A percentile compares a stretch with the other conserved stretches of the same genome.
These are phyloP conservation scores for Xylariomycetidae sp. DNA, from an alignment of 2,329 filamentous ascomycete species.

Conservation along the genomic window DNA sequence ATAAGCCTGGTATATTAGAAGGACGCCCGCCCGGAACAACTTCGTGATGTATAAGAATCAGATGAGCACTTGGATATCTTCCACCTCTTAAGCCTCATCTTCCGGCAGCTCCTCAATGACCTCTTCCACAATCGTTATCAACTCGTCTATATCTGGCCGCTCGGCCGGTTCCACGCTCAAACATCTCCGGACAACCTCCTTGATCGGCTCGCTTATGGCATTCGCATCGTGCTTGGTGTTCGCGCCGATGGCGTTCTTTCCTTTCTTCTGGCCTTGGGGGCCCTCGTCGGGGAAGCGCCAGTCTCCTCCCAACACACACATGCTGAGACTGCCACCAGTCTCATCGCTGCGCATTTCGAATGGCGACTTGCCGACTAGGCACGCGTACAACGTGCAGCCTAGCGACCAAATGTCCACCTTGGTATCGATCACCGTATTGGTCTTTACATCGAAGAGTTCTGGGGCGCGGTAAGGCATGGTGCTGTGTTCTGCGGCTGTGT, in stretches of 20 bases:
- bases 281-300: conserved; percentile 95
- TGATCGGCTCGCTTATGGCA: conserved; percentile 71
- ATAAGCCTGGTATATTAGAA: too few species aligned
- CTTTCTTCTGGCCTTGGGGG: conserved; percentile 44
- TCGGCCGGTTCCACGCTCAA: conserved; percentile 81
- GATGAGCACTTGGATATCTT: too few species aligned
- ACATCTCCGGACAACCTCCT: conserved; percentile 82
- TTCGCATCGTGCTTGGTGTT: conserved; percentile 35
- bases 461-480: conserved; percentile 98
- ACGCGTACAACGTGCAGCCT: conserved; percentile 96
- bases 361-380: conserved; percentile 90
- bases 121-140: conserved; percentile 28
- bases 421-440: conserved; percentile 82
- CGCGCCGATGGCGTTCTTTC: conserved; percentile 33
- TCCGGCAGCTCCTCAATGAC: conserved; percentile 27
- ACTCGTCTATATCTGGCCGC: conserved; percentile 50
- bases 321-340: conserved; percentile 85
- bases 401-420: conserved; percentile 98
- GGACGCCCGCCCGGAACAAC: too few species aligned
- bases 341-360: conserved; percentile 96
- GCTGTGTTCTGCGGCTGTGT: conserved; percentile 89
- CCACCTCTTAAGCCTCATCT: conserved; percentile 17
- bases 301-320: conserved; percentile 88
- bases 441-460: conserved; percentile 97
- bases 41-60: too few species aligned